Conservation (phyloP, 2,329 filamentous ascomycete genomes). For the Fusarium sulawesiense region DNA sequence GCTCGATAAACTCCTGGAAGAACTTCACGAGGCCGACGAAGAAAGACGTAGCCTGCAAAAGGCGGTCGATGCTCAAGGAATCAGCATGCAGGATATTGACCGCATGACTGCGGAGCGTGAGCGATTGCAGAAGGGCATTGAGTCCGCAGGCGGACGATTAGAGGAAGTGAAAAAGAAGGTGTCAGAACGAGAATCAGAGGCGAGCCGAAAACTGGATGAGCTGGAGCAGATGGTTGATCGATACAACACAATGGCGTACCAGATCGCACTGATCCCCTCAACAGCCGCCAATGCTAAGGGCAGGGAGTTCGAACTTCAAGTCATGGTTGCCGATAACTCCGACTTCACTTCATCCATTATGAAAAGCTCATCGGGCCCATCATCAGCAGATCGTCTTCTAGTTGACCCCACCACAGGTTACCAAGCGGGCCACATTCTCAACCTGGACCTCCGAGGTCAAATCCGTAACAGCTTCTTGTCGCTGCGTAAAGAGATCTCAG, state of each 20-base stretch:
- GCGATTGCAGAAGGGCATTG: constrained; percentile 88
- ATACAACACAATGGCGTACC: constrained; percentile 95
- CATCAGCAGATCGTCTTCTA: constrained; percentile 78
- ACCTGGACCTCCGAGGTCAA: constrained; percentile 85
- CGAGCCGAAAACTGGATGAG: constrained; percentile 86
- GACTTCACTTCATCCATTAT: constrained; percentile 78
- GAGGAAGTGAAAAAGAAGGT: constrained; percentile 88
- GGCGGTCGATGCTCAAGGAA: constrained; percentile 90
- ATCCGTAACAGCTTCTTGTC: constrained; percentile 82
- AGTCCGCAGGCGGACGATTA: constrained; percentile 77
- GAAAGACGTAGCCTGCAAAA: constrained; percentile 84
- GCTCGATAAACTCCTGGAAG: constrained; percentile 79
- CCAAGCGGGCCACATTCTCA: constrained; percentile 87
- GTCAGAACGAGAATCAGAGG: constrained; percentile 87
- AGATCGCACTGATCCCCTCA: constrained; percentile 88
- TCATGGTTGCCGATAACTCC: constrained; percentile 81
- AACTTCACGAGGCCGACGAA: constrained; percentile 82
- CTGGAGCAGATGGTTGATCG: constrained; percentile 89
- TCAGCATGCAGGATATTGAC: constrained; percentile 98
- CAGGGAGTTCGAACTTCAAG: constrained; percentile 82
- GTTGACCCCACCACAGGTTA: constrained; percentile 87
- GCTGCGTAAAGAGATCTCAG: constrained; percentile 91
- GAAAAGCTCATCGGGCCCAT: constrained; percentile 55
- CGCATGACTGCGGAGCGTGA: constrained; percentile 97
- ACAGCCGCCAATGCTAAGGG: constrained; percentile 89